A percentile compares a stretch with the other conserved stretches of the same genome.
Evolutionary conservation across 371 early-diverging fungal genomes (phyloP).

Genomic region (Sporodiniella umbellata): DNA sequence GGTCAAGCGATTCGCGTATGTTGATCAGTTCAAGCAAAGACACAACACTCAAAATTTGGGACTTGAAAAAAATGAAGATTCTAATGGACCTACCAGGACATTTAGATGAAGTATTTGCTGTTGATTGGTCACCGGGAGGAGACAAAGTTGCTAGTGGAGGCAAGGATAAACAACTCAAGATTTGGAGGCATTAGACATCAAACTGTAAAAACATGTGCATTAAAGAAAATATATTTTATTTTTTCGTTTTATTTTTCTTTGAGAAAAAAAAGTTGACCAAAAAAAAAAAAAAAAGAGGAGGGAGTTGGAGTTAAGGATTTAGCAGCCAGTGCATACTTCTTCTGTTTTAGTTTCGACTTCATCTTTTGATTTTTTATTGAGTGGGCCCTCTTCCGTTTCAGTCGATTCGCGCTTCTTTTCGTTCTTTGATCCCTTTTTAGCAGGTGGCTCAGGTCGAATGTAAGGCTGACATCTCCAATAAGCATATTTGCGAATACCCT

Average conservation of each 20-base stretch:
- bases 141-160: conserved; percentile 92
- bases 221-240: no score
- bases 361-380: conserved; percentile 17
- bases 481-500: conserved; percentile 67
- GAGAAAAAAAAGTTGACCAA: no score
- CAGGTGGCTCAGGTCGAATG: conserved; percentile 54
- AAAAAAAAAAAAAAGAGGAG: no score
- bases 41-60: conserved; percentile 93
- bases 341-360: neutral
- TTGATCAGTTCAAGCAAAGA: conserved; percentile 90
- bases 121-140: conserved; percentile 94
- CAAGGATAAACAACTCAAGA: conserved; percentile 87
- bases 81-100: conserved; percentile 95
- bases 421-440: conserved; percentile 14
- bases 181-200: conserved; percentile 54
- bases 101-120: conserved; percentile 91
- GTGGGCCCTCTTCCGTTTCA: conserved; percentile 3
- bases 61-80: conserved; percentile 81
- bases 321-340: neutral
- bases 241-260: no score
- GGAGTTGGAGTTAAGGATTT: no score
- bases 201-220: neutral
- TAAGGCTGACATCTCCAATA: conserved; percentile 74
- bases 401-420: conserved; percentile 8
- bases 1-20: conserved; percentile 90